Conservation (phyloP, 192 early-diverging fungal genomes). For the Linnemannia exigua region DNA sequence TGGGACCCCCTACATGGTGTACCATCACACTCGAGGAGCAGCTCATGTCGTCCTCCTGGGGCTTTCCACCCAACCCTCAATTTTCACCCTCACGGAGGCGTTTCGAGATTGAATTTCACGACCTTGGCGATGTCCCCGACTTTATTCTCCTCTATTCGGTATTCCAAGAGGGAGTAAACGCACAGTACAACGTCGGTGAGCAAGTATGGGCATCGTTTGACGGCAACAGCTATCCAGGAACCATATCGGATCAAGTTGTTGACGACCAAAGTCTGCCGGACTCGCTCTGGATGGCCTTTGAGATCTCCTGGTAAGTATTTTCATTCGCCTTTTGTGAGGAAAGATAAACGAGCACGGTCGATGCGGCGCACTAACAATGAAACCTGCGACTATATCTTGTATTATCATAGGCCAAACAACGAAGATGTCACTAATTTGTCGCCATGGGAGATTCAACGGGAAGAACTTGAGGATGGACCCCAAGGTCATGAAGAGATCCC, state of each 20-base stretch:
- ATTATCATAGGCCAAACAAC: slow-evolving; percentile 37
- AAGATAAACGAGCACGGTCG: too few species aligned
- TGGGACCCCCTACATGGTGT: slow-evolving; percentile 81
- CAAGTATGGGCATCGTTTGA: slow-evolving; percentile 75
- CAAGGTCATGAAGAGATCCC: slow-evolving; percentile 43
- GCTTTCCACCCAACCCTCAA: slow-evolving; percentile 37
- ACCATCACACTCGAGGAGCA: slow-evolving; percentile 63
- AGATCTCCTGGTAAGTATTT: slow-evolving; percentile 60
- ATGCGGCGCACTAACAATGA: too few species aligned
- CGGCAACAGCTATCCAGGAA: slow-evolving; percentile 70
- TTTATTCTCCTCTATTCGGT: slow-evolving; percentile 76
- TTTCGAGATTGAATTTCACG: slow-evolving; percentile 75
- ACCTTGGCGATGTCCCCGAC: slow-evolving; percentile 77
- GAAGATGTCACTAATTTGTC: slow-evolving; percentile 50
- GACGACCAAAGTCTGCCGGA: slow-evolving; percentile 59
- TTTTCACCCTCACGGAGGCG: slow-evolving; percentile 46
- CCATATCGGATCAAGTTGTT: slow-evolving; percentile 61
- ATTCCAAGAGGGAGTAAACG: slow-evolving; percentile 70
- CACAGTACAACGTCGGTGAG: slow-evolving; percentile 62
- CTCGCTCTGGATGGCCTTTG: slow-evolving; percentile 66
- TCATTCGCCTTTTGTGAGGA: neutral
- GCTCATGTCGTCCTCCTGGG: slow-evolving; percentile 45
- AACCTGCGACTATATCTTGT: too few species aligned
- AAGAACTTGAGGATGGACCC: slow-evolving; percentile 36
- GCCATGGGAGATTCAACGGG: slow-evolving; percentile 56